Percentiles rank a stretch among this genome's conserved stretches.
Evolutionary conservation across 2,329 filamentous ascomycete species (phyloP).

Genomic region (Aureobasidium sp.): DNA sequence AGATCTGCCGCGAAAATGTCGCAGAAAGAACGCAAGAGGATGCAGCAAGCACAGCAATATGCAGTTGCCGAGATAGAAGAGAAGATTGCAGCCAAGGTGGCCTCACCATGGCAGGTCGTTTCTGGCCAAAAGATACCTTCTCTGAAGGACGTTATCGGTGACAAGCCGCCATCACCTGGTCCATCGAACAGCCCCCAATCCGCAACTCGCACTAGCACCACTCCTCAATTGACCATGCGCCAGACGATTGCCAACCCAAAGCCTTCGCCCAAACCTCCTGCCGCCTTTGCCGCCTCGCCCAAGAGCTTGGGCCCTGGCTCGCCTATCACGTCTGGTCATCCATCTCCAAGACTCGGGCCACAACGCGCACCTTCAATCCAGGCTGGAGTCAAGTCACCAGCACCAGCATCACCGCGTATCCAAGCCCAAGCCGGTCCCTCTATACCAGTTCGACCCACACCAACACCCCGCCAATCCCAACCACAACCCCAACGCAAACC

Average conservation of each 20-base stretch:
- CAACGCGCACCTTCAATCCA: neutral
- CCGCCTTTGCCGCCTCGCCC: neutral
- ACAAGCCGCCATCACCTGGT: slow-evolving; percentile 25
- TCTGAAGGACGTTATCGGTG: slow-evolving; percentile 41
- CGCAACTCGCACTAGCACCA: slow-evolving; percentile 24
- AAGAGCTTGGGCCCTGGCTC: slow-evolving; percentile 9
- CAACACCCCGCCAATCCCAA: slow-evolving; percentile 6
- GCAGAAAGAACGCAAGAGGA: slow-evolving; percentile 84
- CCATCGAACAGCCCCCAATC: slow-evolving; percentile 12
- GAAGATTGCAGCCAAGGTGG: slow-evolving; percentile 12
- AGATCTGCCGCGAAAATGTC: slow-evolving; percentile 56
- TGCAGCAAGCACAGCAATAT: slow-evolving; percentile 54
- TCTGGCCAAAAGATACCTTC: slow-evolving; percentile 41
- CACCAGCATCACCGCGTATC: slow-evolving; percentile 1
- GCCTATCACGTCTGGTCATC: neutral
- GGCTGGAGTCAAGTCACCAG: slow-evolving; percentile 14
- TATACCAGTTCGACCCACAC: neutral
- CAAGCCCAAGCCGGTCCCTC: neutral
- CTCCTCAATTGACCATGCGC: slow-evolving; percentile 50
- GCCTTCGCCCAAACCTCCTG: slow-evolving; percentile 13
- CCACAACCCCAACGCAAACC: slow-evolving; percentile 7
- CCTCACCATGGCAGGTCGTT: slow-evolving; percentile 59
- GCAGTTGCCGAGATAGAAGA: slow-evolving; percentile 24
- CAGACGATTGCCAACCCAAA: slow-evolving; percentile 48
- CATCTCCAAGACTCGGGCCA: slow-evolving; percentile 2